Conservation (phyloP, 2,329 filamentous ascomycete species). For the Stagonosporopsis cucurbitacearum region DNA sequence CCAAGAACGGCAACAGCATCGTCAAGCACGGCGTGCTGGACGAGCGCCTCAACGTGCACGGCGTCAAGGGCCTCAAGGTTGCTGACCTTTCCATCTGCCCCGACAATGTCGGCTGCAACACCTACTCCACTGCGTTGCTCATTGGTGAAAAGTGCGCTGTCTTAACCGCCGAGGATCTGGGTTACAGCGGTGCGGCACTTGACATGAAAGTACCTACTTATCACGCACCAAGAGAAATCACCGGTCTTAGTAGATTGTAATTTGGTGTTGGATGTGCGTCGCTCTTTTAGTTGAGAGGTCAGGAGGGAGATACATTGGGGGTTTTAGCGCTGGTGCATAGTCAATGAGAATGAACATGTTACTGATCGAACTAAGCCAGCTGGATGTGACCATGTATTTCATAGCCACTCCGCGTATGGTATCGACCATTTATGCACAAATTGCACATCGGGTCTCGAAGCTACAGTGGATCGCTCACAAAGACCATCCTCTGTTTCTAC, state of each 20-base stretch:
- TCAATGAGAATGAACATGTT: background rate
- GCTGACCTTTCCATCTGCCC: conserved; percentile 78
- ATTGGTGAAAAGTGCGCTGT: conserved; percentile 78
- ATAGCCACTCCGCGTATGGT: too few species aligned
- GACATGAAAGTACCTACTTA: conserved; percentile 74
- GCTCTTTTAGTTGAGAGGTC: conserved; percentile 3
- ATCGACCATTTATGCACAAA: too few species aligned
- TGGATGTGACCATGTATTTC: too few species aligned
- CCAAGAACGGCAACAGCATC: conserved; percentile 76
- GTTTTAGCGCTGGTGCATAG: conserved; percentile 1
- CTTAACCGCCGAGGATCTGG: conserved; percentile 74
- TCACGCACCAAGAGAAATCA: conserved; percentile 55
- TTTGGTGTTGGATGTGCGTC: background rate
- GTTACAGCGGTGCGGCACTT: conserved; percentile 73
- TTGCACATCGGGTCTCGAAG: too few species aligned
- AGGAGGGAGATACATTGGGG: background rate
- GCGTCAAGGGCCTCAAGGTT: conserved; percentile 78
- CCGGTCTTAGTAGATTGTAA: conserved; percentile 52
- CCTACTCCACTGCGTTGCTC: conserved; percentile 72
- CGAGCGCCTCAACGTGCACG: conserved; percentile 78
- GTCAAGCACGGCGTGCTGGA: conserved; percentile 81
- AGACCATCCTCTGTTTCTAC: too few species aligned
- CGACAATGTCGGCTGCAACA: conserved; percentile 71
- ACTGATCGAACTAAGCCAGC: background rate
- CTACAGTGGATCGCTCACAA: too few species aligned